phyloP scores from a whole-genome alignment of 2,329 filamentous ascomycete species.

The Penicillium sp. region DNA sequence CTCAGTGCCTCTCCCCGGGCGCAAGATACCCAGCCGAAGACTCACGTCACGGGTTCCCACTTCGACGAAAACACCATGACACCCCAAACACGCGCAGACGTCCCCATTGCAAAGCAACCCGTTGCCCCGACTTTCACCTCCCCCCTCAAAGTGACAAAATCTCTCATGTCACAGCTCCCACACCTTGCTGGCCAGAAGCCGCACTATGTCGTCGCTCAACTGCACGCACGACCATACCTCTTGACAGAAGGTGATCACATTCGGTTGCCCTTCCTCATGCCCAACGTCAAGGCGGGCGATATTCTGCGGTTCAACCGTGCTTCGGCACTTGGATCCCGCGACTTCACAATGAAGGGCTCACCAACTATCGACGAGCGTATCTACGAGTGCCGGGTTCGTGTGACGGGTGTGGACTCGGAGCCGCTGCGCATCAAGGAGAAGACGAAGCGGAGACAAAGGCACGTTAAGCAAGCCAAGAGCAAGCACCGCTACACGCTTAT shows the following conservation, averaged over 20 bases:
- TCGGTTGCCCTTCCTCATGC: slow-evolving; percentile 77
- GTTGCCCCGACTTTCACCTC: slow-evolving; percentile 37
- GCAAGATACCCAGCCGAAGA: slow-evolving; percentile 24
- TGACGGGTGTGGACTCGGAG: slow-evolving; percentile 80
- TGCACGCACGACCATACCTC: slow-evolving; percentile 51
- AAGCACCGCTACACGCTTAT: slow-evolving; percentile 89
- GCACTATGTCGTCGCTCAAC: slow-evolving; percentile 49
- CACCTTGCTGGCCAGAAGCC: slow-evolving; percentile 45
- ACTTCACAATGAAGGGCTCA: slow-evolving; percentile 81
- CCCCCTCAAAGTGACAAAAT: slow-evolving; percentile 42
- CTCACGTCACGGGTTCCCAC: slow-evolving; percentile 8
- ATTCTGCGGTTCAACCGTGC: slow-evolving; percentile 85
- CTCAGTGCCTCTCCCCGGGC: slow-evolving; percentile 26
- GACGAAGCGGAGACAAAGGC: slow-evolving; percentile 70
- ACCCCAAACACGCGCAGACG: slow-evolving; percentile 25
- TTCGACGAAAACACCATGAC: slow-evolving; percentile 16
- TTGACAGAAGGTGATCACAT: slow-evolving; percentile 65
- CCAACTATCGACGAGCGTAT: slow-evolving; percentile 80
- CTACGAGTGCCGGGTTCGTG: slow-evolving; percentile 80
- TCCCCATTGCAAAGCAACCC: slow-evolving; percentile 35
- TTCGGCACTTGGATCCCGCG: slow-evolving; percentile 75
- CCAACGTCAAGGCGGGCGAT: slow-evolving; percentile 74
- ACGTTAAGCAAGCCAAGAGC: slow-evolving; percentile 73
- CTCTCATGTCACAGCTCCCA: slow-evolving; percentile 44
- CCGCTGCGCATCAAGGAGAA: slow-evolving; percentile 75